These are phyloP conservation scores for Alternaria longipes DNA, from an alignment of 2,329 filamentous ascomycete species.

Conservation along the genomic window DNA sequence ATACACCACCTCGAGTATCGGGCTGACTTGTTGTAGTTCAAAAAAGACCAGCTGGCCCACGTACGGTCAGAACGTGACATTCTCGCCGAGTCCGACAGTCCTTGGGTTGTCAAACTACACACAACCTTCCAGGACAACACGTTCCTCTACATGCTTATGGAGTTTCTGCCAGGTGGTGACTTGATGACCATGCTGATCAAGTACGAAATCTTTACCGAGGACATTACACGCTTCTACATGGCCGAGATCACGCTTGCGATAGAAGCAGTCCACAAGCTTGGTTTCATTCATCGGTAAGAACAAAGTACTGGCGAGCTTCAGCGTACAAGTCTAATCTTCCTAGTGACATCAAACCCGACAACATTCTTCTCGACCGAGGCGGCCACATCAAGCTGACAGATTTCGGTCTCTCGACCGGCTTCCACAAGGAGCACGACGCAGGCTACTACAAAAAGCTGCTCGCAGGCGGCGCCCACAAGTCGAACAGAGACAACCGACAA, in stretches of 20 bases:
- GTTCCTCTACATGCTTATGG: conserved; percentile 99
- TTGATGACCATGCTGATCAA: conserved; percentile 99
- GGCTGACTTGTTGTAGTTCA: conserved; percentile 67
- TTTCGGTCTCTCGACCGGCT: conserved; percentile 96
- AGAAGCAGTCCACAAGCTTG: conserved; percentile 95
- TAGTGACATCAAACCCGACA: conserved; percentile 97
- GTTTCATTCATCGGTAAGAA: conserved; percentile 90
- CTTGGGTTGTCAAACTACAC: conserved; percentile 98
- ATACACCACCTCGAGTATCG: accelerated
- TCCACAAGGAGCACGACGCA: conserved; percentile 97
- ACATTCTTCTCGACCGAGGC: conserved; percentile 92
- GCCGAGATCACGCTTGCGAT: conserved; percentile 98
- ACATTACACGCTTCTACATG: conserved; percentile 99
- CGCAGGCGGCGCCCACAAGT: conserved; percentile 67
- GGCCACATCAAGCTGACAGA: conserved; percentile 98
- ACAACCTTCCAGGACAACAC: conserved; percentile 97
- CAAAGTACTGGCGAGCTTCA: too few relatives aligned
- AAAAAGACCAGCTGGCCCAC: conserved; percentile 97
- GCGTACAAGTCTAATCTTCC: conserved; percentile 33
- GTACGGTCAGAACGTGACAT: conserved; percentile 98
- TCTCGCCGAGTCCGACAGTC: conserved; percentile 97
- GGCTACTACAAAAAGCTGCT: conserved; percentile 98
- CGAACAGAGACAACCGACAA: conserved; percentile 73
- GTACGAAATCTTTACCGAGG: conserved; percentile 99
- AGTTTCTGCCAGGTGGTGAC: conserved; percentile 97